Conservation (phyloP, 164 flowering plant genomes). For the Berberis thunbergii region DNA sequence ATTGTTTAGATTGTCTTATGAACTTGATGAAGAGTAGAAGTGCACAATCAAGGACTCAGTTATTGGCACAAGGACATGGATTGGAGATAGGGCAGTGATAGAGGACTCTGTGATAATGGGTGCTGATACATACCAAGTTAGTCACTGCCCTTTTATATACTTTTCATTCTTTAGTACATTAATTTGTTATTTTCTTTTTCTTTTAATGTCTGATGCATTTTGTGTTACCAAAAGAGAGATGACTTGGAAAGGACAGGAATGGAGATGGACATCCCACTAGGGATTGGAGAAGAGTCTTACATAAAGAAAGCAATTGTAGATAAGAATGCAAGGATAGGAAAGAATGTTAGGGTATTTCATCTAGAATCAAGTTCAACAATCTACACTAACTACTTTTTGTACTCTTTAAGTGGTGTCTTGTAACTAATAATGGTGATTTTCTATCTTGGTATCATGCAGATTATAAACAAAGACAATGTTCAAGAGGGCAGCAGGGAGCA, state of each 20-base stretch:
- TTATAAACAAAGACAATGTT: slow-evolving; percentile 65
- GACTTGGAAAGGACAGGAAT: too few relatives aligned
- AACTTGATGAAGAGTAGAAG: slow-evolving; percentile 29
- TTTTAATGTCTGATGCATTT: slow-evolving; percentile 64
- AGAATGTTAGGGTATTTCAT: slow-evolving; percentile 48
- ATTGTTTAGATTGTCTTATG: too few relatives aligned
- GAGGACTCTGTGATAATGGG: slow-evolving; percentile 94
- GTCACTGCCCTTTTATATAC: too few relatives aligned
- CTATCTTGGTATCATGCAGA: slow-evolving; percentile 33
- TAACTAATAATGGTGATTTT: too few relatives aligned
- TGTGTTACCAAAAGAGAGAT: slow-evolving; percentile 65
- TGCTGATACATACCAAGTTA: slow-evolving; percentile 92
- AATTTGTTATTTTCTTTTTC: neutral
- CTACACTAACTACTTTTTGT: too few relatives aligned
- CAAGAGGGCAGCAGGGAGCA: slow-evolving; percentile 98
- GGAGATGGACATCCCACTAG: slow-evolving; percentile 60
- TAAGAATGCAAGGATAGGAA: slow-evolving; percentile 95
- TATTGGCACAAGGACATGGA: slow-evolving; percentile 86
- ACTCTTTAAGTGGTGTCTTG: too few relatives aligned
- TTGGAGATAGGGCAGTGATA: slow-evolving; percentile 89
- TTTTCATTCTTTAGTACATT: neutral
- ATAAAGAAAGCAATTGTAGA: slow-evolving; percentile 95
- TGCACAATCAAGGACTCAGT: slow-evolving; percentile 96
- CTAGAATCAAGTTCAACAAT: too few relatives aligned
- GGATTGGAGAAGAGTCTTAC: slow-evolving; percentile 86